Evolutionary conservation across 192 early-diverging fungal genomes (phyloP).

Genomic region (Funneliformis geosporum): DNA sequence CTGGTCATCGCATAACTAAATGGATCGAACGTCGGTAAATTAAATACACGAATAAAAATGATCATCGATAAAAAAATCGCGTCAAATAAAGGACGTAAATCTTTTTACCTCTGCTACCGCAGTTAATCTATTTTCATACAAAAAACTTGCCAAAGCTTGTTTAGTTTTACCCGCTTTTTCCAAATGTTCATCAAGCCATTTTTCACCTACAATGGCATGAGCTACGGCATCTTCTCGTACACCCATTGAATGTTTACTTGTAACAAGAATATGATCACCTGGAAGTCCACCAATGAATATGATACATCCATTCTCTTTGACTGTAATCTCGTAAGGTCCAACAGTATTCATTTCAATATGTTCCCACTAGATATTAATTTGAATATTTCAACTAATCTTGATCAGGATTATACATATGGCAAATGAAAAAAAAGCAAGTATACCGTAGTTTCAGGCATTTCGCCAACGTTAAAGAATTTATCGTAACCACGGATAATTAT

Average conservation of each 20-base stretch:
- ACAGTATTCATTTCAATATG: conserved; percentile 61
- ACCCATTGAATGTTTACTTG: conserved; percentile 82
- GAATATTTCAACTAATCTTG: conserved; percentile 34
- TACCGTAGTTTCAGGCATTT: conserved; percentile 60
- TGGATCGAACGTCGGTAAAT: not conserved
- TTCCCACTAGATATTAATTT: conserved; percentile 45
- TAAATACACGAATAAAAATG: not conserved
- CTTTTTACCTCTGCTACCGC: conserved; percentile 74
- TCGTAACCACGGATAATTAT: conserved; percentile 92
- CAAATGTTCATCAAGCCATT: conserved; percentile 77
- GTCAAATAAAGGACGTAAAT: not conserved
- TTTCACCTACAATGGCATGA: conserved; percentile 64
- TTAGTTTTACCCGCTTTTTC: conserved; percentile 50
- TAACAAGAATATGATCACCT: conserved; percentile 69
- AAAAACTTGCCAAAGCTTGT: conserved; percentile 72
- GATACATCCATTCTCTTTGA: conserved; percentile 98
- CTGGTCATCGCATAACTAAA: conserved; percentile 86
- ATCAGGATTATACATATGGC: not conserved
- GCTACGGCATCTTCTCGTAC: conserved; percentile 32
- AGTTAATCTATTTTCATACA: conserved; percentile 74
- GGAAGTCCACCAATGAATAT: conserved; percentile 72
- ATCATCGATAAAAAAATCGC: not conserved
- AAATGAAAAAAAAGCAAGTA: not conserved
- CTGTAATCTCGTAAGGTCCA: conserved; percentile 88
- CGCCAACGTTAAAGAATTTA: conserved; percentile 92